These are phyloP conservation scores for Herpetomonas samuelpessoai DNA, from an alignment of 208 protist species.

Conservation along the genomic window DNA sequence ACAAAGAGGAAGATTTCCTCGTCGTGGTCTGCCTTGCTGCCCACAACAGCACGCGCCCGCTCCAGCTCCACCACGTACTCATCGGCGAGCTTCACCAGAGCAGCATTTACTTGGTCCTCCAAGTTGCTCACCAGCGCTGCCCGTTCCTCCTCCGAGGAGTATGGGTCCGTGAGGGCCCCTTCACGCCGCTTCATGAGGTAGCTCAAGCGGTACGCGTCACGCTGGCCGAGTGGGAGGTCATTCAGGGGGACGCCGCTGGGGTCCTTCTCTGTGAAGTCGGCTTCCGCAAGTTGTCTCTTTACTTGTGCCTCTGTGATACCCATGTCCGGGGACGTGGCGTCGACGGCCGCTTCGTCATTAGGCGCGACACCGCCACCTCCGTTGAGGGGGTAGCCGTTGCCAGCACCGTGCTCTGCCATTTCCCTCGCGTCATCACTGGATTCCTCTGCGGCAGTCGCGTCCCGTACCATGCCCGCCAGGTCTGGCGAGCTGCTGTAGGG, in stretches of 20 bases:
- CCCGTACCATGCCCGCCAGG: slow-evolving; percentile 2
- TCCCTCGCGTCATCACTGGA: neutral
- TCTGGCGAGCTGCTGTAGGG: slow-evolving; percentile 59
- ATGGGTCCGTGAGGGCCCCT: slow-evolving; percentile 4
- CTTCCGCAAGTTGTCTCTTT: slow-evolving; percentile 14
- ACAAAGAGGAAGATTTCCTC: slow-evolving; percentile 84
- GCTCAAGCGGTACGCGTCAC: slow-evolving; percentile 12
- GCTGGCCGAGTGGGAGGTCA: slow-evolving; percentile 25
- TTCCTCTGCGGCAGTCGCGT: too few relatives aligned
- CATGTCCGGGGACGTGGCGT: neutral
- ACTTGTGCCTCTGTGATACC: slow-evolving; percentile 4
- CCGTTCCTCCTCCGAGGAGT: slow-evolving; percentile 21
- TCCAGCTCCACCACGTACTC: slow-evolving; percentile 20
- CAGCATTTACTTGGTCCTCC: slow-evolving; percentile 24
- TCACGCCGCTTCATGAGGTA: slow-evolving; percentile 26
- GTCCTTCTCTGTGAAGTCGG: slow-evolving; percentile 17
- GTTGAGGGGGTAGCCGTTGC: neutral
- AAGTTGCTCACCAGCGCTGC: slow-evolving; percentile 21
- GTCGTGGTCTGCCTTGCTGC: slow-evolving; percentile 11
- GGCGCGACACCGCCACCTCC: neutral
- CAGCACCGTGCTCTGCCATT: neutral
- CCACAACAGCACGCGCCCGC: slow-evolving; percentile 10
- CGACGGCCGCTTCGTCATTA: neutral
- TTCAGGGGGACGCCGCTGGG: slow-evolving; percentile 21
- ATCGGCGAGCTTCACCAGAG: slow-evolving; percentile 42